Evolutionary conservation across 1,284 basidiomycete genomes (phyloP), one percentile per base, ranked within the genome.

Genomic region (Tilletia walkeri): DNA sequence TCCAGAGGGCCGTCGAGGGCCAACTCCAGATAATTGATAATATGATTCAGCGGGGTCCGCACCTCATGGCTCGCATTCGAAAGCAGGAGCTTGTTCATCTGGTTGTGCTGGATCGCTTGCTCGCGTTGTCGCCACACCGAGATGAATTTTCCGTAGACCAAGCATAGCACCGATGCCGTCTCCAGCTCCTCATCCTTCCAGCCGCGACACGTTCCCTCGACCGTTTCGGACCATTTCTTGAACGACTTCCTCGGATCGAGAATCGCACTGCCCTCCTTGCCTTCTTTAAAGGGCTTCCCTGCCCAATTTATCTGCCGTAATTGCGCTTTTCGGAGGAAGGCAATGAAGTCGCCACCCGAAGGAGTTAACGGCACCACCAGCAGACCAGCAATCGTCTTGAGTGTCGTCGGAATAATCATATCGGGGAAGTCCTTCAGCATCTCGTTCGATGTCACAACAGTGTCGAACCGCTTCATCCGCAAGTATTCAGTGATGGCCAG

Each of bases 31-130:
- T 92, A 94, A 82, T 91, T 92, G 82, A 86, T 86, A 70, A 81
- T 80, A 71, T 81, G 79, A 56, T 81, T 80, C 67, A 81, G 77
- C 63, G 79, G 79, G 38, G 79, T 81, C 5, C 79, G 80, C 88
- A 92, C 91, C 86, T 94, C 92, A 82, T 94, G 92, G 75, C 89
- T 91, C 5, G 93, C 93, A 83, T 95, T 94, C n/a, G 91, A 91
- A 18, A 94, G 85, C 61, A 95, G 80, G 3, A 94, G 85, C 68
- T 90, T 90, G 18, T 92, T 93, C 67, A 94, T 85, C 82, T 91
- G 91, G 66, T 90, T 93, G 14, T 88, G 89, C 80, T 89, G 89
- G 73, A 92, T 84, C 16, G 91, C 91, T 54, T 86, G 89, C 84
- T 94, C 91, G 79, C 92, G 92, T 82, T 94, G 90, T 75, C 92